Percentiles rank a stretch among this genome's conserved stretches.
phyloP scores from a whole-genome alignment of 176 grass and related monocot genomes.

The Carex pumila region DNA sequence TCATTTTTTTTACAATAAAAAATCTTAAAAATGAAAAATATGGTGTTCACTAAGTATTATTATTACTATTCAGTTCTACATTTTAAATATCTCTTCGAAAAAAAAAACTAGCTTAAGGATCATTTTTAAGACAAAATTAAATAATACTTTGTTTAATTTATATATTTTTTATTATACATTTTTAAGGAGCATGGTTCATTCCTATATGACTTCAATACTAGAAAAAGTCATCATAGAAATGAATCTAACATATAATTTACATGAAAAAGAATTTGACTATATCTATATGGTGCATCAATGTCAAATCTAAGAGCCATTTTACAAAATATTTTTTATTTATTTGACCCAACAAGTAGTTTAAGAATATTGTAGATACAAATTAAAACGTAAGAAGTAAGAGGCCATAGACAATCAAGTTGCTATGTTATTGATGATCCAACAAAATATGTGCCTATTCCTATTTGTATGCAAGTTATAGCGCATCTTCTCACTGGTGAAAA shows the following conservation, averaged over 20 bases:
- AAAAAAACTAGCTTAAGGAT: too few relatives aligned
- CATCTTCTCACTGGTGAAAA: not conserved
- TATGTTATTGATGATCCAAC: not conserved
- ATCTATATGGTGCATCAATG: not conserved
- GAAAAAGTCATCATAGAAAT: not conserved
- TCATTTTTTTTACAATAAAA: not conserved
- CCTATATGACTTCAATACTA: not conserved
- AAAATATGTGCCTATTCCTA: not conserved
- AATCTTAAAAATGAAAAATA: too few relatives aligned
- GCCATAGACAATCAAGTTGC: not conserved
- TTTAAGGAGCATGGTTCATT: not conserved
- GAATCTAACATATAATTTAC: not conserved
- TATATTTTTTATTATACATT: too few relatives aligned
- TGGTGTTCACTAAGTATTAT: too few relatives aligned
- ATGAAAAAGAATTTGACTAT: not conserved
- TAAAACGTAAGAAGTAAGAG: not conserved
- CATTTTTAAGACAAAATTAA: not conserved
- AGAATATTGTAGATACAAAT: not conserved
- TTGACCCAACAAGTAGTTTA: not conserved
- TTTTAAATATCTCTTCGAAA: not conserved
- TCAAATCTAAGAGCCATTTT: not conserved
- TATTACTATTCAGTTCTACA: not conserved
- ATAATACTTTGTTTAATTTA: too few relatives aligned
- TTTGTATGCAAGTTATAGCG: not conserved
- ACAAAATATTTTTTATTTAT: not conserved